Percentiles rank a stretch among this genome's conserved stretches.
phyloP scores from a whole-genome alignment of 257 asterid species.

The Solanum chmielewskii region DNA sequence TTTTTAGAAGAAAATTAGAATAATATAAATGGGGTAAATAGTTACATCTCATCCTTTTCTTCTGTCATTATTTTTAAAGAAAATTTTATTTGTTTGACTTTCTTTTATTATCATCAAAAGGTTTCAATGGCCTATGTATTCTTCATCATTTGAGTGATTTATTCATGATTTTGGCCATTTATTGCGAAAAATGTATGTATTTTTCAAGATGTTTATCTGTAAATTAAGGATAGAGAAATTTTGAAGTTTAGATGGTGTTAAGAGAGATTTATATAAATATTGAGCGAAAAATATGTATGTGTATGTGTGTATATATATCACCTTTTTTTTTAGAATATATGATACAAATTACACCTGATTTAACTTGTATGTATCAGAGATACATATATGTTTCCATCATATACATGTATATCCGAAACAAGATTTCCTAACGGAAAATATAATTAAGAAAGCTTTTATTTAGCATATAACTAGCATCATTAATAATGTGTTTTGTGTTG shows the following conservation, averaged over 20 bases:
- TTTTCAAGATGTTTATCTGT: background rate
- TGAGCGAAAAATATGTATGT: no score
- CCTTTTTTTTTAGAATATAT: no score
- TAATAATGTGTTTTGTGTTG: background rate
- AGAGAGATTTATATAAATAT: background rate
- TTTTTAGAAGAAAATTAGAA: background rate
- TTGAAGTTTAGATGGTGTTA: background rate
- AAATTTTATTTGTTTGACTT: background rate
- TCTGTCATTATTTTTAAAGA: background rate
- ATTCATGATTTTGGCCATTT: slow-evolving; percentile 17
- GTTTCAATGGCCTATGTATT: slow-evolving; percentile 20
- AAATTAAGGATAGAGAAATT: background rate
- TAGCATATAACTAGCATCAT: background rate
- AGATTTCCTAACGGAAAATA: no score
- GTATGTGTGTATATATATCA: no score
- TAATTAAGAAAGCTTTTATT: no score
- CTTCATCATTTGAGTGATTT: slow-evolving; percentile 26
- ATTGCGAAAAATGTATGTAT: background rate
- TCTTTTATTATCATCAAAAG: background rate
- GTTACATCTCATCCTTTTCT: background rate
- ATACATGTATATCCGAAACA: background rate
- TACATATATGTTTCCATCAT: no score
- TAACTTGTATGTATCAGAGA: no score
- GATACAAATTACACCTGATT: no score
- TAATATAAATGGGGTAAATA: background rate